Conservation (phyloP, 805 yeast species). For the Starmerella stellata region DNA sequence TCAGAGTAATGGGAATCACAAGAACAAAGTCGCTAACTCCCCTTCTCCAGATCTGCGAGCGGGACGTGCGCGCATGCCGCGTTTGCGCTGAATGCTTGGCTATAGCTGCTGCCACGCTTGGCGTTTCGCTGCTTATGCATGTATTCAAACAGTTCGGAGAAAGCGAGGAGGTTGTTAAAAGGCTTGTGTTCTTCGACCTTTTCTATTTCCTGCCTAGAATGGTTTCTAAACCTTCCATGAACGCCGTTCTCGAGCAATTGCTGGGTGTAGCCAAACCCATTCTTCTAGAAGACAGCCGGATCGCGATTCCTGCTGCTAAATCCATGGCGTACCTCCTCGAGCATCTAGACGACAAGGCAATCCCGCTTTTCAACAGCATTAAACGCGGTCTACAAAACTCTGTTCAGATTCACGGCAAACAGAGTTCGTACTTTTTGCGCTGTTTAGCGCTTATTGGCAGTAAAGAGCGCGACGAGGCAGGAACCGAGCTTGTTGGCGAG, state of each 20-base stretch:
- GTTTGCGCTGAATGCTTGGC: slow-evolving; percentile 67
- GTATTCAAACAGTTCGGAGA: slow-evolving; percentile 47
- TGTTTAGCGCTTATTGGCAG: background rate
- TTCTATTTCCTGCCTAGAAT: background rate
- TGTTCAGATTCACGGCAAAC: background rate
- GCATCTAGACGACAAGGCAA: background rate
- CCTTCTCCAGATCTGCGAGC: slow-evolving; percentile 68
- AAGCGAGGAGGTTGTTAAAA: background rate
- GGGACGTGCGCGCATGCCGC: slow-evolving; percentile 42
- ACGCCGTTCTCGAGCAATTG: background rate
- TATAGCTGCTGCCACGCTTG: slow-evolving; percentile 62
- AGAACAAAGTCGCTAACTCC: slow-evolving; percentile 61
- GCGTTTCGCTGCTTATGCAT: slow-evolving; percentile 60
- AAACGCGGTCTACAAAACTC: background rate
- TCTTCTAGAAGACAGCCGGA: background rate
- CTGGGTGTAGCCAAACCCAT: background rate
- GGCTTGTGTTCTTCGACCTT: background rate
- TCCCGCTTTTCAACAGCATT: background rate
- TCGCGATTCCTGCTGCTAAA: background rate
- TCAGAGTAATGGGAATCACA: slow-evolving; percentile 39
- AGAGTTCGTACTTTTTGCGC: background rate
- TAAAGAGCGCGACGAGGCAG: background rate
- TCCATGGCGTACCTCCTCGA: background rate
- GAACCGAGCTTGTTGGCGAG: background rate
- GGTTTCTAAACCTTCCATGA: background rate